Percentiles rank a stretch among this genome's conserved stretches.
phyloP scores from a whole-genome alignment of 2,329 filamentous ascomycete genomes.

The Teratosphaeria viscida region DNA sequence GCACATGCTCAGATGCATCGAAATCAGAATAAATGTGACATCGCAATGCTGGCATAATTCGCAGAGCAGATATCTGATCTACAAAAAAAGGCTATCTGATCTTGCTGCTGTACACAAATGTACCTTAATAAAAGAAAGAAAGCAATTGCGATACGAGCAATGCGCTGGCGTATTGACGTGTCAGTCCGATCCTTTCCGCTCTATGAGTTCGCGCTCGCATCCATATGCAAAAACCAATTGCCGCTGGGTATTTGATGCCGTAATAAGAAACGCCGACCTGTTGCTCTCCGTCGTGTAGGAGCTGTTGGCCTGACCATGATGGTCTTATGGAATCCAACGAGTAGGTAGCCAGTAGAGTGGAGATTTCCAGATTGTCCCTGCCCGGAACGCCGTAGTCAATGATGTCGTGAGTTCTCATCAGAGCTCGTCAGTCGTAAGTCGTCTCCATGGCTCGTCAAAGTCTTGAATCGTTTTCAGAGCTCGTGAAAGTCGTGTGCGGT shows the following conservation, averaged over 20 bases:
- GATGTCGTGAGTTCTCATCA: not conserved
- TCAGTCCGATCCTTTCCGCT: not conserved
- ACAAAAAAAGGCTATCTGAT: not conserved
- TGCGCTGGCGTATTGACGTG: not conserved
- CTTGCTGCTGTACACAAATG: not conserved
- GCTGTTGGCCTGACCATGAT: not conserved
- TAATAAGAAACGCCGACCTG: not conserved
- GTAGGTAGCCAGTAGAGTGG: not conserved
- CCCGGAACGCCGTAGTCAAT: not conserved
- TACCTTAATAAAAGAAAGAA: not conserved
- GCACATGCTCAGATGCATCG: not conserved
- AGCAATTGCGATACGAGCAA: not conserved
- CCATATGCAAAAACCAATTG: not conserved
- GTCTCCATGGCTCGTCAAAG: not conserved
- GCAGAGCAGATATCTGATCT: not conserved
- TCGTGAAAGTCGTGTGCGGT: not conserved
- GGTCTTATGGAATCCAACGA: not conserved
- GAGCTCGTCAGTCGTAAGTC: not conserved
- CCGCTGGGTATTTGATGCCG: not conserved
- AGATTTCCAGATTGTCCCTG: not conserved
- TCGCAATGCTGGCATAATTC: not conserved
- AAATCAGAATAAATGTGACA: no score
- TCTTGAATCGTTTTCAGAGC: not conserved
- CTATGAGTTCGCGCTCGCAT: not conserved
- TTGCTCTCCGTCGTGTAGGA: not conserved